phyloP scores from a whole-genome alignment of 805 yeast species.

The Hanseniaspora clermontiae region DNA sequence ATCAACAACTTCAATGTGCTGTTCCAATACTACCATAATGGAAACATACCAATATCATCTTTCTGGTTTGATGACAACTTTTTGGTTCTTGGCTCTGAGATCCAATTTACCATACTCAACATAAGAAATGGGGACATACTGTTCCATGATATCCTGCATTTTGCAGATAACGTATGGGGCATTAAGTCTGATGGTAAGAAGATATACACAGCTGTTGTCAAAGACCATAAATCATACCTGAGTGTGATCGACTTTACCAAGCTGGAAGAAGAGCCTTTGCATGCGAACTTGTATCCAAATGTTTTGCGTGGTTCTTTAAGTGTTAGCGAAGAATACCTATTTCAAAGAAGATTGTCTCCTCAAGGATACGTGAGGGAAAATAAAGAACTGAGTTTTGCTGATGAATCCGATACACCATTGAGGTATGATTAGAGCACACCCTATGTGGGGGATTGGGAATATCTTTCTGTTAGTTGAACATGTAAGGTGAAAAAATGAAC shows the following conservation, averaged over 20 bases:
- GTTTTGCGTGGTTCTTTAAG: background rate
- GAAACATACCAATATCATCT: constrained; percentile 86
- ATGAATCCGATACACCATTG: background rate
- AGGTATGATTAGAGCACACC: background rate
- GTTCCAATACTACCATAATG: constrained; percentile 55
- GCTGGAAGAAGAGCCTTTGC: background rate
- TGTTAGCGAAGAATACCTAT: background rate
- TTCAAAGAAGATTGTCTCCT: background rate
- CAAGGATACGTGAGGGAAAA: background rate
- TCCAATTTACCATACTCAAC: constrained; percentile 80
- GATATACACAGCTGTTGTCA: constrained; percentile 85
- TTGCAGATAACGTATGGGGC: constrained; percentile 88
- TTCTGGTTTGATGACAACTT: constrained; percentile 78
- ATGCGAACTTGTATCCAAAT: background rate
- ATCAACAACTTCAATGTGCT: constrained; percentile 58
- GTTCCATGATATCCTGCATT: constrained; percentile 54
- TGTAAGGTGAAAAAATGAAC: background rate
- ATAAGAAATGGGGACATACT: constrained; percentile 63
- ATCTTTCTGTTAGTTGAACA: background rate
- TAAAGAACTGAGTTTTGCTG: background rate
- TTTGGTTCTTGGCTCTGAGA: constrained; percentile 79
- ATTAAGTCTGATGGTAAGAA: constrained; percentile 73
- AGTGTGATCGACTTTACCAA: constrained; percentile 64
- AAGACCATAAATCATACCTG: constrained; percentile 55
- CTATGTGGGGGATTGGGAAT: background rate